phyloP scores from a whole-genome alignment of 768 basidiomycete genomes.

The Leucosporidium scottii region DNA sequence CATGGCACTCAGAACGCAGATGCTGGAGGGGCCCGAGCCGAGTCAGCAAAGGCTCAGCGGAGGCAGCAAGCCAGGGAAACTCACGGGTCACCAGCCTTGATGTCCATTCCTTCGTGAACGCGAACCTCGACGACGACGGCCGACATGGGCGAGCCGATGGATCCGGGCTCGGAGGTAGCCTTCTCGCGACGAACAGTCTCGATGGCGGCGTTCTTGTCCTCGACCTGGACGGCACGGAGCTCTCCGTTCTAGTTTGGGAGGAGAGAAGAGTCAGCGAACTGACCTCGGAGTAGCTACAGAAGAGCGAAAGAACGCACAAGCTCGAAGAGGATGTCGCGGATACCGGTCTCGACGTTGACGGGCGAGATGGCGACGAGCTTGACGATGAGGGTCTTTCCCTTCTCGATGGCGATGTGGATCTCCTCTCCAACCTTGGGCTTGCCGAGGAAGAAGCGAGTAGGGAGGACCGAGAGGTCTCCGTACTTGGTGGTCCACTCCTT shows the following conservation, averaged over 20 bases:
- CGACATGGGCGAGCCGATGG: slow-evolving; percentile 56
- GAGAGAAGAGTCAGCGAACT: neutral
- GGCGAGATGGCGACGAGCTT: slow-evolving; percentile 92
- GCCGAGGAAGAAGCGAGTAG: slow-evolving; percentile 94
- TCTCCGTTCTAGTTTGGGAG: slow-evolving; percentile 42
- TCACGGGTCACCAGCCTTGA: slow-evolving; percentile 95
- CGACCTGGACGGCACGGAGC: slow-evolving; percentile 89
- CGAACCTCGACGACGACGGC: slow-evolving; percentile 97
- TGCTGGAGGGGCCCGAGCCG: neutral
- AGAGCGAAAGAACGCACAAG: slow-evolving; percentile 67
- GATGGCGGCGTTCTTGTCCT: slow-evolving; percentile 95
- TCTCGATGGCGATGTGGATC: slow-evolving; percentile 55
- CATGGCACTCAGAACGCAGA: slow-evolving; percentile 21
- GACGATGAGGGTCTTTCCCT: slow-evolving; percentile 94
- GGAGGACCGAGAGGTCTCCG: slow-evolving; percentile 58
- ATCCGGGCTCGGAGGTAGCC: slow-evolving; percentile 80
- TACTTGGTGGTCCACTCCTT: slow-evolving; percentile 91
- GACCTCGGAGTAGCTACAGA: slow-evolving; percentile 45
- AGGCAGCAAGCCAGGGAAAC: slow-evolving; percentile 53
- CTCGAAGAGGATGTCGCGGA: slow-evolving; percentile 97
- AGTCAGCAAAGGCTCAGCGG: slow-evolving; percentile 31
- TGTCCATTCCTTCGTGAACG: slow-evolving; percentile 94
- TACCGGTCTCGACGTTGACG: slow-evolving; percentile 81
- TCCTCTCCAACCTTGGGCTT: slow-evolving; percentile 89
- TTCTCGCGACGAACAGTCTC: slow-evolving; percentile 91